These are phyloP conservation scores for Hanseniaspora sp. DNA, from an alignment of 1,139 yeast genomes.

Conservation along the genomic window DNA sequence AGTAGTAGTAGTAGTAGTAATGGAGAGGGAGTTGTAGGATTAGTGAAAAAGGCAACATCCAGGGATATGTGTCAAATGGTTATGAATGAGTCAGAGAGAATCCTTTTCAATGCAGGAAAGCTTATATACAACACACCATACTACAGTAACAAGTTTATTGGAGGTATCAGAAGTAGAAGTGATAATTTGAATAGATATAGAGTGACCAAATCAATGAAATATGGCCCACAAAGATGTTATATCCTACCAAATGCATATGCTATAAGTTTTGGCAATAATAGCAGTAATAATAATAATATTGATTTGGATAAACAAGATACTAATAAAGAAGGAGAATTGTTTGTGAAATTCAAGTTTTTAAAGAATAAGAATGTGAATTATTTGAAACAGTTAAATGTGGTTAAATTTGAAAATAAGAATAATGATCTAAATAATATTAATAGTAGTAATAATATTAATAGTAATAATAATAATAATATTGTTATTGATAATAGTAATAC, in stretches of 20 bases:
- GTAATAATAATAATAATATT: no score
- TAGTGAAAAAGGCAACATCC: not conserved
- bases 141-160: not conserved
- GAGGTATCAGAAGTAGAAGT: not conserved
- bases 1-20: not conserved
- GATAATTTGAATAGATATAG: not conserved
- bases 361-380: not conserved
- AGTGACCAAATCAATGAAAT: not conserved
- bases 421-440: no score
- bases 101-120: slow-evolving; percentile 3
- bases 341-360: not conserved
- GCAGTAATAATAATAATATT: not conserved
- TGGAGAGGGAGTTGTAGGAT: not conserved
- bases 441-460: no score
- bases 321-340: not conserved
- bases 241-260: not conserved
- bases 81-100: not conserved
- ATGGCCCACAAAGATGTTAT: slow-evolving; percentile 7
- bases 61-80: not conserved
- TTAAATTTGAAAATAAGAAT: no score
- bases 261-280: not conserved
- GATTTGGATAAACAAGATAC: not conserved
- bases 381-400: not conserved
- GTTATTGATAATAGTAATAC: no score
- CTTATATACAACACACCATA: slow-evolving; percentile 5